Percentiles rank a stretch among this genome's conserved stretches.
Evolutionary conservation across 2,329 filamentous ascomycete genomes (phyloP).

Genomic region (Chaetomium olivaceum): DNA sequence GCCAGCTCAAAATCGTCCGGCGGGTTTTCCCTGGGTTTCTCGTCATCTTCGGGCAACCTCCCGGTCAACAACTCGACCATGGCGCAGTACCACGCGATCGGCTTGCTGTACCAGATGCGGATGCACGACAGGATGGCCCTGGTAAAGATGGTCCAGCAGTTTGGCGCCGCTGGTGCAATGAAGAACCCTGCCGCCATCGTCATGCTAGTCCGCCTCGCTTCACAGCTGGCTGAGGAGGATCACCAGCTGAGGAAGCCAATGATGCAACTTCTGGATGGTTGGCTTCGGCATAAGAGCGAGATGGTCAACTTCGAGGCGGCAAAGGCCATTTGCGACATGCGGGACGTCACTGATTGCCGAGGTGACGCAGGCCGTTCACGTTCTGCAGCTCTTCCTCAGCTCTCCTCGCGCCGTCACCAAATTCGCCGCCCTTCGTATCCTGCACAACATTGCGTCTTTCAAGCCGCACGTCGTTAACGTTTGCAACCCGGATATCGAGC

Average conservation of each 20-base stretch:
- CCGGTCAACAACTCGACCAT: conserved; percentile 93
- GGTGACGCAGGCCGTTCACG: conserved; percentile 88
- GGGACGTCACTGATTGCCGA: conserved; percentile 88
- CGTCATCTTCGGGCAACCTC: conserved; percentile 71
- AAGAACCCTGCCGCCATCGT: conserved; percentile 94
- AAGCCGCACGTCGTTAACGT: conserved; percentile 89
- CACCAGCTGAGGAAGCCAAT: conserved; percentile 86
- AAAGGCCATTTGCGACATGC: conserved; percentile 95
- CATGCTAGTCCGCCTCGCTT: conserved; percentile 87
- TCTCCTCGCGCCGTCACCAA: conserved; percentile 95
- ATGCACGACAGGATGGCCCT: conserved; percentile 96
- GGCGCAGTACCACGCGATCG: conserved; percentile 98
- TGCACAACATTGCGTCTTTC: conserved; percentile 95
- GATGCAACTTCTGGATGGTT: conserved; percentile 94
- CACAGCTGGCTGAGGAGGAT: conserved; percentile 93
- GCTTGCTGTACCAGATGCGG: conserved; percentile 95
- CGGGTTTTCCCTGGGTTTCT: conserved; percentile 89
- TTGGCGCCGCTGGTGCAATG: conserved; percentile 83
- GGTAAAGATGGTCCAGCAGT: conserved; percentile 99
- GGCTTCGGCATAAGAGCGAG: conserved; percentile 97
- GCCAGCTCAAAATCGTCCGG: conserved; percentile 84
- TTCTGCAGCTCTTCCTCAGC: conserved; percentile 93
- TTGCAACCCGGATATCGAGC: conserved; percentile 97
- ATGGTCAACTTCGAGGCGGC: conserved; percentile 99
- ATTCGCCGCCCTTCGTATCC: conserved; percentile 92